Percentiles rank a stretch among this genome's conserved stretches.
These are phyloP conservation scores for Nitzschia palea DNA, from an alignment of 108 stramenopile species.

Conservation along the genomic window DNA sequence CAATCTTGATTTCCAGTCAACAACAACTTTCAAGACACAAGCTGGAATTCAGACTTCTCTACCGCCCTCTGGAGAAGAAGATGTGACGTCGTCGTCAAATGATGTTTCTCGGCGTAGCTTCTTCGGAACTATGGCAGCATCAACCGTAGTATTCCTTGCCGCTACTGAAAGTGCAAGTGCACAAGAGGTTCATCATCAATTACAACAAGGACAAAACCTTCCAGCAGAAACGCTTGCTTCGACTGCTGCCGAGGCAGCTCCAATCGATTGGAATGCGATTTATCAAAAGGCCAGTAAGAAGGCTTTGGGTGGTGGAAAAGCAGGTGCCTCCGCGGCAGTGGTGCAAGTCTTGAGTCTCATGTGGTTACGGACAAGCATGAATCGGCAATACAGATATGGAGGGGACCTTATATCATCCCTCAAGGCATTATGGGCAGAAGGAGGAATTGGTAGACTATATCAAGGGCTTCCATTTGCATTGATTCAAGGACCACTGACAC, in stretches of 20 bases:
- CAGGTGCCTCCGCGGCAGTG: slow-evolving; percentile 87
- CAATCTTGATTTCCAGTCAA: too few species aligned
- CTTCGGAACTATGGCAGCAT: too few species aligned
- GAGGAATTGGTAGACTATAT: slow-evolving; percentile 90
- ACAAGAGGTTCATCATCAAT: too few species aligned
- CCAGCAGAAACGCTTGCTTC: too few species aligned
- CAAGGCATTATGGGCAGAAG: slow-evolving; percentile 80
- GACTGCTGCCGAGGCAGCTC: slow-evolving; percentile 8
- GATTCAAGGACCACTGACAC: slow-evolving; percentile 86
- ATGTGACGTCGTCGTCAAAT: too few species aligned
- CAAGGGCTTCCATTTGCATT: slow-evolving; percentile 92
- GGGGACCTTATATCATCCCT: slow-evolving; percentile 63
- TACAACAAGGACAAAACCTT: too few species aligned
- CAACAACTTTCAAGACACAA: too few species aligned
- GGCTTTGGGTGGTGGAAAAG: slow-evolving; percentile 86
- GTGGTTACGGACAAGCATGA: slow-evolving; percentile 97
- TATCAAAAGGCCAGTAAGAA: slow-evolving; percentile 66
- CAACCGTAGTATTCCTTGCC: too few species aligned
- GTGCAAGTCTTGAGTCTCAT: slow-evolving; percentile 91
- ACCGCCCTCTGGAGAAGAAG: too few species aligned
- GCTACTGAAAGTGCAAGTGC: too few species aligned
- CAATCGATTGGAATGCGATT: slow-evolving; percentile 45
- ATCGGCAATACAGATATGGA: slow-evolving; percentile 85
- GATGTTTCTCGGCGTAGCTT: too few species aligned
- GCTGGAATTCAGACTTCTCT: too few species aligned